phyloP scores from a whole-genome alignment of 768 basidiomycete species.

The Cyclocybe aegerita region DNA sequence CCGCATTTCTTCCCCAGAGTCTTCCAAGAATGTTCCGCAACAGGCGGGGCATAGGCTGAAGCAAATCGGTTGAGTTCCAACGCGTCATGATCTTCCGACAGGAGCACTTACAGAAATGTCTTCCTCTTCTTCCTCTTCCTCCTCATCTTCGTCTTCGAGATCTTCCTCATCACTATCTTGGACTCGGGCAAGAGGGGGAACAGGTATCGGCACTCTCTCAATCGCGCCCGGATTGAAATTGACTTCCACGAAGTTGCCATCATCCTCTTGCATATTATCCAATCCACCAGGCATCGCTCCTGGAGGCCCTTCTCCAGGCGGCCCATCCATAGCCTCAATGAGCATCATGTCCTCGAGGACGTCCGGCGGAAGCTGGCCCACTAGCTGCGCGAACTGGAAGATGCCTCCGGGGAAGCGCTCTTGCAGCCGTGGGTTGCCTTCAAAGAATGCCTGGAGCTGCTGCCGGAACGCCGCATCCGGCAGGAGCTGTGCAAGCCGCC shows the following conservation, averaged over 20 bases:
- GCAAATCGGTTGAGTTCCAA: not conserved
- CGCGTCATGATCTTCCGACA: not conserved
- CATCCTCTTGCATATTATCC: constrained; percentile 22
- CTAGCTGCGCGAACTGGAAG: constrained; percentile 59
- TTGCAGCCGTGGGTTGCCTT: constrained; percentile 53
- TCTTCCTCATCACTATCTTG: constrained; percentile 21
- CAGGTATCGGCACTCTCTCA: not conserved
- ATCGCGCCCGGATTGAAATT: constrained; percentile 8
- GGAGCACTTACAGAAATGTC: constrained; percentile 44
- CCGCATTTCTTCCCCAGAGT: constrained; percentile 48
- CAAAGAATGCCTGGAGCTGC: constrained; percentile 61
- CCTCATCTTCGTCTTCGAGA: constrained; percentile 34
- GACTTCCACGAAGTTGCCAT: constrained; percentile 25
- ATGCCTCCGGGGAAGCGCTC: constrained; percentile 64
- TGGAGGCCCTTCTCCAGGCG: constrained; percentile 24
- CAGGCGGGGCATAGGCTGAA: constrained; percentile 59
- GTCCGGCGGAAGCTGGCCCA: constrained; percentile 54
- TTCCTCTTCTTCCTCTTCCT: constrained; percentile 44
- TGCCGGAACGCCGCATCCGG: constrained; percentile 56
- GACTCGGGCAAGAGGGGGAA: not conserved
- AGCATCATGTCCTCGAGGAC: constrained; percentile 62
- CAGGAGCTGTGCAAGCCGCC: constrained; percentile 54
- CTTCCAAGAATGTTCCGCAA: constrained; percentile 58
- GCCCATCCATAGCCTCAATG: constrained; percentile 38
- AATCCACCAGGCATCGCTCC: constrained; percentile 49